phyloP scores from a whole-genome alignment of 306 rosid species.

The Vigna angularis region DNA sequence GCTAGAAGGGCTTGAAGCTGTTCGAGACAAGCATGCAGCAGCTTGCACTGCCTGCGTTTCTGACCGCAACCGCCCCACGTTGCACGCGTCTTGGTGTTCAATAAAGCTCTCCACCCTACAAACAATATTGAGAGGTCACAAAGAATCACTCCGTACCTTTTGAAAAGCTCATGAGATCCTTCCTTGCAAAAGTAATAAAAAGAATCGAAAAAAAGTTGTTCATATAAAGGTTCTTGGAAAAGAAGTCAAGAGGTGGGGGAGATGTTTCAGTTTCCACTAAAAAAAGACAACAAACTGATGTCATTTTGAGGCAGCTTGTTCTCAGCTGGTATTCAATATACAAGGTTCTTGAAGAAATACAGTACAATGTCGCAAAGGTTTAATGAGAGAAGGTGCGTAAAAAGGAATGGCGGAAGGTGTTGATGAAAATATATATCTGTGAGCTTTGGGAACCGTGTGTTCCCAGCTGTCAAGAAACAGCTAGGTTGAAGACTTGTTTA shows the following conservation, averaged over 20 bases:
- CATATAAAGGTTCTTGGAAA: conserved; percentile 44
- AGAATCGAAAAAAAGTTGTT: conserved; percentile 32
- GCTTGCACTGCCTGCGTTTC: conserved; percentile 47
- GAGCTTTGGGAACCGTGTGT: conserved; percentile 19
- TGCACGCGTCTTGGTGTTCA: conserved; percentile 98
- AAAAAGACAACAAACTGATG: conserved; percentile 45
- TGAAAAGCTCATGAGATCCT: not conserved
- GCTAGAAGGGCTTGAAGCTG: conserved; percentile 91
- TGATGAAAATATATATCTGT: not conserved
- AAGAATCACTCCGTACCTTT: conserved; percentile 5
- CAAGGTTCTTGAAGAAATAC: conserved; percentile 37
- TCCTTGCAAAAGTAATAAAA: not conserved
- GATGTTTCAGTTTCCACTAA: conserved; percentile 50
- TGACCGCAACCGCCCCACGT: conserved; percentile 64
- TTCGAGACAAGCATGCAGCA: conserved; percentile 76
- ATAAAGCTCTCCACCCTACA: conserved; percentile 97
- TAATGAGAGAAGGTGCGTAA: not conserved
- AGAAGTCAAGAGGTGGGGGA: conserved; percentile 44
- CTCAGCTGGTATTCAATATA: not conserved
- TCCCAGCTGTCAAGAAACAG: conserved; percentile 52
- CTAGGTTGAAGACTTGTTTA: conserved; percentile 39
- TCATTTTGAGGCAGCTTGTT: conserved; percentile 5
- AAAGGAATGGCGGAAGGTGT: conserved; percentile 30
- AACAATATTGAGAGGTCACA: not conserved
- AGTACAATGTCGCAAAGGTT: not conserved